Evolutionary conservation across 2,329 filamentous ascomycete genomes (phyloP), one percentile per base, ranked within the genome.

Genomic region (Coleophoma cylindrospora): DNA sequence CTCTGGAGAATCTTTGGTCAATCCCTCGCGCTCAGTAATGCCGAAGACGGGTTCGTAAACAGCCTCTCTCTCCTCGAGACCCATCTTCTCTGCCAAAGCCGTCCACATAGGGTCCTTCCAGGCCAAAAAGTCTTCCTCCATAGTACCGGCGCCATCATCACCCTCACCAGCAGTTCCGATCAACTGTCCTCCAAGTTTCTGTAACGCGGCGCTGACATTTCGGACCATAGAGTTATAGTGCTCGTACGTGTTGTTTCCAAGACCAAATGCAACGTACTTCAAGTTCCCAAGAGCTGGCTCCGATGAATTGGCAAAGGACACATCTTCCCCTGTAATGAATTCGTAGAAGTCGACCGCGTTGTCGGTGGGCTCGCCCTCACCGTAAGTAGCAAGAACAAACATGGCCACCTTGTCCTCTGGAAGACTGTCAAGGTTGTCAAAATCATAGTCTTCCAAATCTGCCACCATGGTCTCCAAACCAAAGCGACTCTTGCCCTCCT

Each of bases 101-200:
- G 80, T 76, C 94, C 95, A 99, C 94, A 99, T 99, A 54, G 91
- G 91, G 64, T 99, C 94, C 74, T 99, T 99, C 94, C 94, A 99
- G 58, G 92, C 89, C 63, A 99, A 74, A 70, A 97, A 99, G 65
- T 99, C 95, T 73, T 99, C 95, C 73, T 99, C 94, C 95, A 99
- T 99, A 50, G 94, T 99, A 54, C 95, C 94, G 57, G 94, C 91
- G 57, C 95, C 94, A 67, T 99, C 94, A 63, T 99, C 94, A 64
- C 94, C 94, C 74, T 97, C 92, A 61, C 95, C 94, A 50, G 91
- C 90, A 51, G 84, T 77, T 43, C 94, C 91, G 59, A 99, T 89
- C 59, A 90, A 81, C 64, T 84, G 79, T 12, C 88, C 94, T 54
- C 94, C 94, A 17, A 95, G 77, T 64, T 88, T 92, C 64, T 83